Conservation (phyloP, 768 basidiomycete species). For the Tricholoma furcatifolium region DNA sequence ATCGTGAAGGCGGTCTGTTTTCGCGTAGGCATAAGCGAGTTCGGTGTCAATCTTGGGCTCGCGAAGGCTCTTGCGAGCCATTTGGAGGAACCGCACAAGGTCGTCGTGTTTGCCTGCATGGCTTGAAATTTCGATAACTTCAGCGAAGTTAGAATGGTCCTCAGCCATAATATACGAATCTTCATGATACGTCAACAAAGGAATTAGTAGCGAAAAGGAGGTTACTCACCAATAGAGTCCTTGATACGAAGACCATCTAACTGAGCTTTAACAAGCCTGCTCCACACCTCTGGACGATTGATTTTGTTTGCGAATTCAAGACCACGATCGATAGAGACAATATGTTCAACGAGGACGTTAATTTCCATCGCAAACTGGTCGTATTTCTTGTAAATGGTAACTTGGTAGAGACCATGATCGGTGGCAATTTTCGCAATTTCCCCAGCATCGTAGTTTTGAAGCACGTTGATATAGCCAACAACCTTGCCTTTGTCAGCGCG, state of each 20-base stretch:
- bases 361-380: constrained; percentile 95
- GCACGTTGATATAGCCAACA: constrained; percentile 95
- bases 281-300: constrained; percentile 97
- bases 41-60: too few relatives aligned
- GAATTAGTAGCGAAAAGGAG: neutral
- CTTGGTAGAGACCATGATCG: constrained; percentile 93
- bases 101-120: constrained; percentile 92
- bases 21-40: too few relatives aligned
- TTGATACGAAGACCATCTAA: constrained; percentile 97
- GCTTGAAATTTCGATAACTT: constrained; percentile 94
- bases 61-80: constrained; percentile 97
- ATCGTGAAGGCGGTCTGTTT: too few relatives aligned
- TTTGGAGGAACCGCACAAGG: constrained; percentile 95
- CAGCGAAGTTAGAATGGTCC: constrained; percentile 89
- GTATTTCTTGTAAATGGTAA: constrained; percentile 98
- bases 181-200: constrained; percentile 23
- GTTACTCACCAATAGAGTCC: constrained; percentile 82
- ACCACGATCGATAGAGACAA: constrained; percentile 96
- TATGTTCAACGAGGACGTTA: constrained; percentile 96
- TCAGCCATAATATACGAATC: constrained; percentile 98
- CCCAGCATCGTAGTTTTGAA: constrained; percentile 90
- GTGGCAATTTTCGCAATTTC: constrained; percentile 98
- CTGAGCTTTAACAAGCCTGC: constrained; percentile 94
- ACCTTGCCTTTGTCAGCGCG: constrained; percentile 99
- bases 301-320: constrained; percentile 95